Evolutionary conservation across 345 rosid species (phyloP), one percentile per base, ranked within the genome.

Genomic region (Toxicodendron radicans): DNA sequence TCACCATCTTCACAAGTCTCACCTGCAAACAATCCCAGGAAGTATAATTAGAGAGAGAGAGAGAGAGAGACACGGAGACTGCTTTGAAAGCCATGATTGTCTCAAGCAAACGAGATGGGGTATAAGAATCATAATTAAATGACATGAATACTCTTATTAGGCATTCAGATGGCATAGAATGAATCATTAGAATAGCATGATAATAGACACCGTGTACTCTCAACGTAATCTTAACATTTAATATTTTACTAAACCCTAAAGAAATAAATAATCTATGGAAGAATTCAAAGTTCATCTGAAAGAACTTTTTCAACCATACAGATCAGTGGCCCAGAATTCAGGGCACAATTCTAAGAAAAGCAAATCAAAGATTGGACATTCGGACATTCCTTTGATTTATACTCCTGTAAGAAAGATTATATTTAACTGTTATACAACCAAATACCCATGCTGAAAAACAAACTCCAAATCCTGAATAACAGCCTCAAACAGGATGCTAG

Each of bases 1-100:
- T 91, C 75, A 91, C 83, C 91, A 83, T 82, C 76, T 78, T 86
- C 81, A 89, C 91, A 30, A 91, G 83, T 59, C 81, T 85, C 79
- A 85, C 89, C 96, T 89, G 89, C 78, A 60, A 45, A 72, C 45
- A 66, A 35, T 72, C 41, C 32, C 17, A 23, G 48, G 54, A 7
- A 32, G 17, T 0, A 21, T 33, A 10, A 56, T 14, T 38, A 33
- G 54, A 68, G 72, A 49, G 12, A 41, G 24, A 64, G 30, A 41
- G 7, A 21, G 52, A 45, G 68, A 18, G 51, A 41, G 17, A 57
- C 13, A 57, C 4, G 27, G 14, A 57, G 30, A 57, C 4, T n/a
- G 45, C 45, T 62, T 18, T 35, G 45, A 62, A 6, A 18, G 33
- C 7, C 17, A 61, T 10, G 45, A 0, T 18, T 16, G 7, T 58